Conservation (phyloP, 495 filamentous ascomycete genomes). For the Bombardia bombarda region DNA sequence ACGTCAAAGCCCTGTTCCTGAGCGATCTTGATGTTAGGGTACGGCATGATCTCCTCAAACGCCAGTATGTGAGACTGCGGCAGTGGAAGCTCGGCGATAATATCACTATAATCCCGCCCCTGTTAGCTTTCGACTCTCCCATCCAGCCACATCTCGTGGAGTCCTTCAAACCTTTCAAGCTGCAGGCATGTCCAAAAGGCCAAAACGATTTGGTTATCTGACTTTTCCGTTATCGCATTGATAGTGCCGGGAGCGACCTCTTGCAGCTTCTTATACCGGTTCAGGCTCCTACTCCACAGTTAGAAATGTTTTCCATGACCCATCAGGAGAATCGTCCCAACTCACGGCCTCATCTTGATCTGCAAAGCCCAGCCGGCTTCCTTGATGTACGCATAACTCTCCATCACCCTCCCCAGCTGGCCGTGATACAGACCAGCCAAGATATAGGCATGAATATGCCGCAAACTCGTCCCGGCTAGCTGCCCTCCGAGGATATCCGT, state of each 20-base stretch:
- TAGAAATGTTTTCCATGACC: not conserved
- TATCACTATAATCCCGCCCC: slow-evolving; percentile 68
- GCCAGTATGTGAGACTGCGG: slow-evolving; percentile 72
- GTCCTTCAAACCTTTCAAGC: slow-evolving; percentile 64
- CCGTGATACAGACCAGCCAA: slow-evolving; percentile 84
- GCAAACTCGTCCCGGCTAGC: slow-evolving; percentile 65
- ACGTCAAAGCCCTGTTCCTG: slow-evolving; percentile 33
- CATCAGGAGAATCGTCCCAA: not conserved
- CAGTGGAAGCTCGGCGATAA: slow-evolving; percentile 80
- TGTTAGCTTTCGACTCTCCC: too few relatives aligned
- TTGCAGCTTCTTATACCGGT: slow-evolving; percentile 31
- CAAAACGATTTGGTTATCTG: slow-evolving; percentile 56
- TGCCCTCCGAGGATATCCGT: slow-evolving; percentile 80
- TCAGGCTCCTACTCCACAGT: slow-evolving; percentile 27
- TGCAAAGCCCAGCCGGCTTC: slow-evolving; percentile 69
- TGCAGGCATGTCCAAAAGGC: slow-evolving; percentile 94
- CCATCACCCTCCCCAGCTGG: slow-evolving; percentile 77
- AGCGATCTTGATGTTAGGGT: slow-evolving; percentile 47
- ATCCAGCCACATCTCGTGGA: not conserved
- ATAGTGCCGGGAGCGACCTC: slow-evolving; percentile 10
- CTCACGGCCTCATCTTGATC: slow-evolving; percentile 71
- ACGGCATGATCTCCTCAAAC: slow-evolving; percentile 58
- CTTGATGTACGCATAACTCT: slow-evolving; percentile 84
- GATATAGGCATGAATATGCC: slow-evolving; percentile 77
- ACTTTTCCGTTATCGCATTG: slow-evolving; percentile 23